These are phyloP conservation scores for Noccaea bulbosa DNA, from an alignment of 345 rosid species.

Conservation along the genomic window DNA sequence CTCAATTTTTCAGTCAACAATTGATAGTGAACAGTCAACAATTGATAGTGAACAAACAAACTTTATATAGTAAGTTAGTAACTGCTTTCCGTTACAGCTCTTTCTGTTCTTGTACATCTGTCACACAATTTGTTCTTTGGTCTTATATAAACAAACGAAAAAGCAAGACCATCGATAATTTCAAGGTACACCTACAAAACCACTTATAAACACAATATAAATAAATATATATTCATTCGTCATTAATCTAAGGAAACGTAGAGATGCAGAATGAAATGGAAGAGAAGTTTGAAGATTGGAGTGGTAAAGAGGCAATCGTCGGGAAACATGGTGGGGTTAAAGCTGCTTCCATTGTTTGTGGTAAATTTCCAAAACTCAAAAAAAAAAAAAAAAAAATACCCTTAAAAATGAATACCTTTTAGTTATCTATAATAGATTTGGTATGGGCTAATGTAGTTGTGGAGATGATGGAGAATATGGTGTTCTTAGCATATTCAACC, in stretches of 20 bases:
- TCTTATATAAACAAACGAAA: constrained; percentile 22
- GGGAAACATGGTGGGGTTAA: constrained; percentile 52
- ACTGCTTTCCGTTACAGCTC: constrained; percentile 24
- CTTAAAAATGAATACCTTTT: neutral
- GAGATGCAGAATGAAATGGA: constrained; percentile 36
- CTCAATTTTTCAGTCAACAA: too few species aligned
- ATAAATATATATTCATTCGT: neutral
- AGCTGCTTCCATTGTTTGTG: constrained; percentile 54
- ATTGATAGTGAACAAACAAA: too few species aligned
- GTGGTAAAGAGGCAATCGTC: constrained; percentile 48
- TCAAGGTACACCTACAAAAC: constrained; percentile 16
- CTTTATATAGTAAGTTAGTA: neutral
- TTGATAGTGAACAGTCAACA: too few species aligned
- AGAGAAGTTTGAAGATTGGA: constrained; percentile 53
- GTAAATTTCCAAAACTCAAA: constrained; percentile 41
- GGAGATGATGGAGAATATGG: constrained; percentile 71
- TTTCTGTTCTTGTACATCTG: neutral
- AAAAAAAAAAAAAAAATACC: too few species aligned
- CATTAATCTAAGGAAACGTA: neutral
- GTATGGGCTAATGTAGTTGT: constrained; percentile 45
- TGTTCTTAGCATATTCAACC: constrained; percentile 54
- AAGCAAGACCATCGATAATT: constrained; percentile 17
- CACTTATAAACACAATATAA: neutral
- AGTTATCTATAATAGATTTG: neutral
- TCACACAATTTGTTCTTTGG: neutral